A percentile compares a stretch with the other conserved stretches of the same genome.
phyloP scores from a whole-genome alignment of 2,329 filamentous ascomycete genomes.

The Fusarium guadeloupense region DNA sequence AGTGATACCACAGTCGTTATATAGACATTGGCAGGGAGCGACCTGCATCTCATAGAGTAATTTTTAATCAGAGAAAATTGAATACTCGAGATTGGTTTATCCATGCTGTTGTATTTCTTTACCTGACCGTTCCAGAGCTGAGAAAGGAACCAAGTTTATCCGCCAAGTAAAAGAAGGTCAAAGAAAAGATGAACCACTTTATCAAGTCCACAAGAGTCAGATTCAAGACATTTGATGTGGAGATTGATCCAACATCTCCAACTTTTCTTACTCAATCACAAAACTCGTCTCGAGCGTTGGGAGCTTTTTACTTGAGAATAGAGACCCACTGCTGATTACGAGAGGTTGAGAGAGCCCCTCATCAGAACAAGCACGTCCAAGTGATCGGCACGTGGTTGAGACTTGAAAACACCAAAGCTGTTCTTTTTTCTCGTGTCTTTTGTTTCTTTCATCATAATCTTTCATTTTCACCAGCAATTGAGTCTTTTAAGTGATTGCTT shows the following conservation, averaged over 20 bases:
- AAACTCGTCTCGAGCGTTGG: background rate
- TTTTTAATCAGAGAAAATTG: slow-evolving; percentile 7
- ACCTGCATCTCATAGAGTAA: slow-evolving; percentile 39
- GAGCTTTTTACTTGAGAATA: slow-evolving; percentile 17
- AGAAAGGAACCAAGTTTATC: background rate
- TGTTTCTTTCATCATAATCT: background rate
- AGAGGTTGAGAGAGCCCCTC: slow-evolving; percentile 18
- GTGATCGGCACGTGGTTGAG: slow-evolving; percentile 23
- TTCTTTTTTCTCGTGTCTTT: background rate
- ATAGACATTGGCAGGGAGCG: slow-evolving; percentile 37
- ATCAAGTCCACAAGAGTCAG: slow-evolving; percentile 18
- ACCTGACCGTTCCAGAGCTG: background rate
- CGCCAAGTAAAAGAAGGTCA: slow-evolving; percentile 10
- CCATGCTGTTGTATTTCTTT: background rate
- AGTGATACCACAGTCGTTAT: slow-evolving; percentile 31
- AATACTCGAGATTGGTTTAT: background rate
- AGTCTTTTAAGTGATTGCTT: background rate
- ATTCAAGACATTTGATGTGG: slow-evolving; percentile 21
- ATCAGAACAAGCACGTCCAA: slow-evolving; percentile 8
- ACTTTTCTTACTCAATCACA: slow-evolving; percentile 28
- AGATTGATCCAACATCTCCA: slow-evolving; percentile 26
- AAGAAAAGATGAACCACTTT: slow-evolving; percentile 31
- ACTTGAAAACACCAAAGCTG: slow-evolving; percentile 12
- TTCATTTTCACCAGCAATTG: background rate
- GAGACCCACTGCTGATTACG: slow-evolving; percentile 34